Percentiles rank a stretch among this genome's conserved stretches.
Evolutionary conservation across 495 filamentous ascomycete genomes (phyloP).

Genomic region (Neurospora sp.): DNA sequence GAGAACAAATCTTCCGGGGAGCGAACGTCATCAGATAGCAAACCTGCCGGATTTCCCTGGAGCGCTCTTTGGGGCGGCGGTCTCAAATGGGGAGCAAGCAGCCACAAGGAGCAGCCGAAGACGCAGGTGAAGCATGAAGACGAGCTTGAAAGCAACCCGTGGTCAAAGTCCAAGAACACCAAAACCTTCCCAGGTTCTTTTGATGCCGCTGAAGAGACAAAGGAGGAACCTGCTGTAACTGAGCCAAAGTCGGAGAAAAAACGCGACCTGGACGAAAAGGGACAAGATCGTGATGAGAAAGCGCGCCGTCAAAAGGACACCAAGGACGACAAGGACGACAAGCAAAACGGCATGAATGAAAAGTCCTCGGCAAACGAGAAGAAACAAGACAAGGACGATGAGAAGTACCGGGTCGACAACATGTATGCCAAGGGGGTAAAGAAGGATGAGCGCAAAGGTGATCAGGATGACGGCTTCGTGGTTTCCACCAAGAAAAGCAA

Average conservation of each 20-base stretch:
- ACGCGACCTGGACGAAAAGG: not conserved
- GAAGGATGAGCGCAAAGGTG: constrained; percentile 16
- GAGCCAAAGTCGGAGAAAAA: not conserved
- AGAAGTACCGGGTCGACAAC: constrained; percentile 10
- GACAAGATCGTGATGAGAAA: not conserved
- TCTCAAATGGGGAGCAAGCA: not conserved
- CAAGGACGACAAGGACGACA: not conserved
- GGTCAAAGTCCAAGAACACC: constrained; percentile 37
- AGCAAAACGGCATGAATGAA: not conserved
- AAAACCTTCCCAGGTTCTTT: constrained; percentile 28
- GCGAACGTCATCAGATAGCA: not conserved
- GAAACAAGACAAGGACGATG: constrained; percentile 8
- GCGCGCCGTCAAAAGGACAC: not conserved
- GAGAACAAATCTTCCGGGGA: not conserved
- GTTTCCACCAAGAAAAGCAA: constrained; percentile 18
- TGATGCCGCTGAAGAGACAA: constrained; percentile 19
- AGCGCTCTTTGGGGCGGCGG: not conserved
- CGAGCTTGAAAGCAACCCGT: constrained; percentile 26
- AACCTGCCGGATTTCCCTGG: not conserved
- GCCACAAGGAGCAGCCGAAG: not conserved
- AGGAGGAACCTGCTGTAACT: not conserved
- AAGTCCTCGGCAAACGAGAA: not conserved
- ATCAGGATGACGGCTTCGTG: constrained; percentile 23
- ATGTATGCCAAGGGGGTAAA: not conserved
- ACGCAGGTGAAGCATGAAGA: constrained; percentile 12